Evolutionary conservation across 2,329 filamentous ascomycete genomes (phyloP).

Genomic region (Penicillium sp.): DNA sequence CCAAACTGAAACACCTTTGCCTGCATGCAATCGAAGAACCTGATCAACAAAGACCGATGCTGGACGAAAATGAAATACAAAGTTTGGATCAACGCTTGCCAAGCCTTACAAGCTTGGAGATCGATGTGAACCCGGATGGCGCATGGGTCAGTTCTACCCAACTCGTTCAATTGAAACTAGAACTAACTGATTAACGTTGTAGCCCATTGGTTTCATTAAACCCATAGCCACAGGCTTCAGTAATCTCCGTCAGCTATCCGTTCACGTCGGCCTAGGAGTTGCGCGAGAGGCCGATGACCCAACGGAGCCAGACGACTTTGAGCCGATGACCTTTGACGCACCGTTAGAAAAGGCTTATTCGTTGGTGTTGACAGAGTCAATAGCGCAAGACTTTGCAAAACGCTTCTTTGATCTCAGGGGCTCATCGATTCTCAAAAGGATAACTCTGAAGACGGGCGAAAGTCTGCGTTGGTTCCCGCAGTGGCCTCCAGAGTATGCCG

Average conservation of each 20-base stretch:
- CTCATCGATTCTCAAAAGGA: neutral
- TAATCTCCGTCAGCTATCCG: neutral
- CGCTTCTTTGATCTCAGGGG: neutral
- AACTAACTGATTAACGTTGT: neutral
- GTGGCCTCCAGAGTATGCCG: neutral
- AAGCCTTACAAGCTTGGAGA: no score
- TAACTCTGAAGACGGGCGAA: slow-evolving; percentile 4
- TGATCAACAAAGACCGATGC: no score
- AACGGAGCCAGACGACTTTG: neutral
- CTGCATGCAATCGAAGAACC: no score
- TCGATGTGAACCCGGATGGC: neutral
- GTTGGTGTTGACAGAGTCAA: slow-evolving; percentile 1
- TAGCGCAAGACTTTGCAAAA: slow-evolving; percentile 1
- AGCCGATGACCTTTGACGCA: neutral
- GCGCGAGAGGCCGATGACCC: neutral
- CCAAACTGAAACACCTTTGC: no score
- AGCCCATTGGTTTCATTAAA: neutral
- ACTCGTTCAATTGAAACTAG: no score
- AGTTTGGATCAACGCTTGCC: no score
- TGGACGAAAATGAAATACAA: no score
- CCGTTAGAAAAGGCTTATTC: neutral
- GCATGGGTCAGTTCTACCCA: slow-evolving; percentile 3
- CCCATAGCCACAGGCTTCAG: slow-evolving; percentile 2
- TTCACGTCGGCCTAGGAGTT: slow-evolving; percentile 6
- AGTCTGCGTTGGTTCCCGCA: slow-evolving; percentile 2